Percentiles rank a stretch among this genome's conserved stretches.
These are phyloP conservation scores for Rhexocercosporidium sp. DNA, from an alignment of 2,329 filamentous ascomycete species.

Conservation along the genomic window DNA sequence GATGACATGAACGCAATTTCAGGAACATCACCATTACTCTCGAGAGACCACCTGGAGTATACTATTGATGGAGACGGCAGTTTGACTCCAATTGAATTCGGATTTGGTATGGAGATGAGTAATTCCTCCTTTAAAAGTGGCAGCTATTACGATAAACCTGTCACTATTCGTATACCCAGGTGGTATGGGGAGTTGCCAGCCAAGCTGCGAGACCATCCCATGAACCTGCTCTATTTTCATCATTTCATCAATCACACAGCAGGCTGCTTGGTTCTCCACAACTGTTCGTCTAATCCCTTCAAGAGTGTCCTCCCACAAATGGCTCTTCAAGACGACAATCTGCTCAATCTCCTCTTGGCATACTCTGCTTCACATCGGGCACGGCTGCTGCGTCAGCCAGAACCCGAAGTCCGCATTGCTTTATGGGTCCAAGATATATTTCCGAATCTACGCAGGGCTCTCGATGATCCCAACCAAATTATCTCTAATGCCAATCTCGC, in stretches of 20 bases:
- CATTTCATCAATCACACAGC: conserved; percentile 82
- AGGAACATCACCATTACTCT: conserved; percentile 46
- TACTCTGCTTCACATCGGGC: conserved; percentile 87
- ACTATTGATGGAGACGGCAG: conserved; percentile 43
- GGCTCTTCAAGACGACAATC: conserved; percentile 71
- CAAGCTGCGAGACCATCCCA: conserved; percentile 71
- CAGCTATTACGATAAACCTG: conserved; percentile 73
- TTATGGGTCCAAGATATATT: conserved; percentile 82
- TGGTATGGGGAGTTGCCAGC: conserved; percentile 54
- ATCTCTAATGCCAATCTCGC: conserved; percentile 77
- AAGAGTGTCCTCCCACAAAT: conserved; percentile 59
- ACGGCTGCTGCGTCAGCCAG: conserved; percentile 72
- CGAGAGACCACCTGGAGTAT: conserved; percentile 32
- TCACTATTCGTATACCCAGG: conserved; percentile 61
- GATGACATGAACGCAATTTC: conserved; percentile 72
- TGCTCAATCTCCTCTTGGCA: conserved; percentile 77
- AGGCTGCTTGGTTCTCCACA: conserved; percentile 59
- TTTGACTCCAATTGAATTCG: conserved; percentile 50
- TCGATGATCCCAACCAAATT: conserved; percentile 64
- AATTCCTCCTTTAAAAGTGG: conserved; percentile 61
- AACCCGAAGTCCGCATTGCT: conserved; percentile 79
- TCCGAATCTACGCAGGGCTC: conserved; percentile 69
- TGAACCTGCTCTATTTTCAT: conserved; percentile 70
- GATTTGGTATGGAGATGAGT: conserved; percentile 52
- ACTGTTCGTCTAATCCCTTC: conserved; percentile 58